Evolutionary conservation across 495 filamentous ascomycete genomes (phyloP).

Genomic region (Hypomontagnella monticulosa): DNA sequence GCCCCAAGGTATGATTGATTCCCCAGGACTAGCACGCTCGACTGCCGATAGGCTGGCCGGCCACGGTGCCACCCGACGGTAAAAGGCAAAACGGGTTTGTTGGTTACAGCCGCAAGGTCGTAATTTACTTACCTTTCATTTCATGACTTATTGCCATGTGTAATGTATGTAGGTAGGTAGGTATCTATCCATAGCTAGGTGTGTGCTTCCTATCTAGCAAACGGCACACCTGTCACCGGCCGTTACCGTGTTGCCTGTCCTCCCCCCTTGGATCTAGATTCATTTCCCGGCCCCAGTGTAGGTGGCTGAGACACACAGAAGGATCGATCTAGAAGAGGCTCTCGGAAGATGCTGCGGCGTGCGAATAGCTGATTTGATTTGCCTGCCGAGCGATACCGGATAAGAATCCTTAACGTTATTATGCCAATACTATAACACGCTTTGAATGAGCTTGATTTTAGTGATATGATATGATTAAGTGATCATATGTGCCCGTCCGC

Average conservation of each 20-base stretch:
- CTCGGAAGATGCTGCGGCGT: neutral
- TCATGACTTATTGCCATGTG: neutral
- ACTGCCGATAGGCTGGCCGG: conserved; percentile 30
- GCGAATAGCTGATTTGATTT: too few relatives aligned
- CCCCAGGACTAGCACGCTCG: neutral
- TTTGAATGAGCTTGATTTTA: too few relatives aligned
- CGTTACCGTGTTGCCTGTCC: too few relatives aligned
- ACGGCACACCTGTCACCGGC: too few relatives aligned
- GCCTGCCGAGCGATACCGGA: too few relatives aligned
- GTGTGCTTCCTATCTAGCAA: neutral
- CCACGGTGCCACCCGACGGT: conserved; percentile 29
- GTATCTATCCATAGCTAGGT: neutral
- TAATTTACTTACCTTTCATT: conserved; percentile 7
- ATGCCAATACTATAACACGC: neutral
- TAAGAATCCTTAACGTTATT: neutral
- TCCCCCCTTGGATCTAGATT: too few relatives aligned
- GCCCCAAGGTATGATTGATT: neutral
- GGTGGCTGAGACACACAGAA: neutral
- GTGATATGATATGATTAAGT: too few relatives aligned
- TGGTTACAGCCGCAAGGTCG: conserved; percentile 30
- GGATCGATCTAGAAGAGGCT: neutral
- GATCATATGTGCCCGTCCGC: too few relatives aligned
- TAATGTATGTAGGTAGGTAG: neutral
- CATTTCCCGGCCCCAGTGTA: too few relatives aligned
- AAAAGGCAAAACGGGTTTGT: conserved; percentile 25